Percentiles rank a stretch among this genome's conserved stretches.
phyloP scores from a whole-genome alignment of 805 yeast species.

The Pichia sporocuriosa region DNA sequence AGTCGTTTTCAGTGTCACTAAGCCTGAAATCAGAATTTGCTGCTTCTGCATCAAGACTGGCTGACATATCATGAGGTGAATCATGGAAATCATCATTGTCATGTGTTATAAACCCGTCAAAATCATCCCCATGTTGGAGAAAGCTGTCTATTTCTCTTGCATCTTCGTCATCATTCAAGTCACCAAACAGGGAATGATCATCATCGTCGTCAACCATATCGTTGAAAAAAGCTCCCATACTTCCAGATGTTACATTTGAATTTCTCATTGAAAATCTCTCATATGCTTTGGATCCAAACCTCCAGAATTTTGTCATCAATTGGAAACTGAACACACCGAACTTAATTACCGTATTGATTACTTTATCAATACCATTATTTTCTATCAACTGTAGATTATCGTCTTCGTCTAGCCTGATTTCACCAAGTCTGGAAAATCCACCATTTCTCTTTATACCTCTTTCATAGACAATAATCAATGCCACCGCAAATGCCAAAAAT shows the following conservation, averaged over 20 bases:
- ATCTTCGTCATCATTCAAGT: constrained; percentile 36
- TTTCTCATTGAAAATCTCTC: constrained; percentile 19
- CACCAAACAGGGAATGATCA: constrained; percentile 29
- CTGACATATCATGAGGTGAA: constrained; percentile 5
- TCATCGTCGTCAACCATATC: constrained; percentile 29
- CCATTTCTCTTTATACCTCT: constrained; percentile 76
- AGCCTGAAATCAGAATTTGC: constrained; percentile 5
- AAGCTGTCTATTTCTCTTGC: constrained; percentile 42
- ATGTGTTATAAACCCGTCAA: constrained; percentile 21
- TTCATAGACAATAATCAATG: constrained; percentile 66
- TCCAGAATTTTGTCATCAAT: constrained; percentile 10
- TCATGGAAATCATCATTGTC: constrained; percentile 4
- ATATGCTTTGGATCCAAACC: constrained; percentile 1
- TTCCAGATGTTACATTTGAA: constrained; percentile 16
- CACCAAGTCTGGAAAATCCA: constrained; percentile 73
- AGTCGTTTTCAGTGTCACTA: constrained; percentile 12
- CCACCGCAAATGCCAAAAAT: constrained; percentile 42
- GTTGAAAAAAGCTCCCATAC: constrained; percentile 24
- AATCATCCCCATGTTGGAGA: constrained; percentile 28
- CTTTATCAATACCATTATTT: constrained; percentile 51
- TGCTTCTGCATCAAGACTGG: constrained; percentile 9
- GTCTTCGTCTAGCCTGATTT: constrained; percentile 75
- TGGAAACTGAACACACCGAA: constrained; percentile 40
- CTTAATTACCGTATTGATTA: constrained; percentile 51
- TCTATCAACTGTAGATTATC: constrained; percentile 48